Conservation (phyloP, 2,329 filamentous ascomycete genomes). For the Cercospora nicotianae region DNA sequence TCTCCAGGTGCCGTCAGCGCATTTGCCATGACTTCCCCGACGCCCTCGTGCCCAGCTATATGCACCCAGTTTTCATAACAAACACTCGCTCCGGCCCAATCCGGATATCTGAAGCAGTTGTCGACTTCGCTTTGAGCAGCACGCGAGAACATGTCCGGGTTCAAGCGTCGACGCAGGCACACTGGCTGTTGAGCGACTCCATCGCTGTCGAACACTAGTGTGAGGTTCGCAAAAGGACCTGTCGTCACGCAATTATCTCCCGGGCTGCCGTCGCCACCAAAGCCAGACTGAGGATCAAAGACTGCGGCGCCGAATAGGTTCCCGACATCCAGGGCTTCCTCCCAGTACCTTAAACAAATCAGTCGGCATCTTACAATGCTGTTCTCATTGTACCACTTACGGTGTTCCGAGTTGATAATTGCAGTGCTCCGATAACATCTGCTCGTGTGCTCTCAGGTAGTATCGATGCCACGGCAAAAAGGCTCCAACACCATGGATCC, state of each 20-base stretch:
- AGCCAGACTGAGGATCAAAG: constrained; percentile 23
- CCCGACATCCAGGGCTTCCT: constrained; percentile 21
- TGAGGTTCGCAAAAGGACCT: constrained; percentile 25
- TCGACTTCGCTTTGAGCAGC: constrained; percentile 22
- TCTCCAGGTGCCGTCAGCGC: constrained; percentile 28
- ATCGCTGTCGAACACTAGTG: constrained; percentile 17
- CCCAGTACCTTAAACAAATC: constrained; percentile 23
- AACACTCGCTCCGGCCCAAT: constrained; percentile 21
- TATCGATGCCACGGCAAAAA: constrained; percentile 30
- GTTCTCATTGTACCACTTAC: constrained; percentile 9
- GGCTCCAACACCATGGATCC: constrained; percentile 27
- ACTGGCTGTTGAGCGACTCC: constrained; percentile 8
- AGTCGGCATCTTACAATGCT: not conserved
- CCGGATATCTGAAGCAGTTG: constrained; percentile 18
- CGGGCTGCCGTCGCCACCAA: constrained; percentile 22
- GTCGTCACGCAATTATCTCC: constrained; percentile 18
- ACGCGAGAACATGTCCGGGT: constrained; percentile 15
- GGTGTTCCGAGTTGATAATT: constrained; percentile 23
- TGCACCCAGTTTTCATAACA: constrained; percentile 28
- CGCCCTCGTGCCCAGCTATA: constrained; percentile 25
- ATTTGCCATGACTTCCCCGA: constrained; percentile 26
- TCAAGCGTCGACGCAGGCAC: constrained; percentile 22
- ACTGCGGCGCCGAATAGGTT: constrained; percentile 21
- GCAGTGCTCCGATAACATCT: constrained; percentile 25
- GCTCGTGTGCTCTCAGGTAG: constrained; percentile 26